Percentiles rank a stretch among this genome's conserved stretches.
These are phyloP conservation scores for Vigna trinervia DNA, from an alignment of 306 rosid species.

Conservation along the genomic window DNA sequence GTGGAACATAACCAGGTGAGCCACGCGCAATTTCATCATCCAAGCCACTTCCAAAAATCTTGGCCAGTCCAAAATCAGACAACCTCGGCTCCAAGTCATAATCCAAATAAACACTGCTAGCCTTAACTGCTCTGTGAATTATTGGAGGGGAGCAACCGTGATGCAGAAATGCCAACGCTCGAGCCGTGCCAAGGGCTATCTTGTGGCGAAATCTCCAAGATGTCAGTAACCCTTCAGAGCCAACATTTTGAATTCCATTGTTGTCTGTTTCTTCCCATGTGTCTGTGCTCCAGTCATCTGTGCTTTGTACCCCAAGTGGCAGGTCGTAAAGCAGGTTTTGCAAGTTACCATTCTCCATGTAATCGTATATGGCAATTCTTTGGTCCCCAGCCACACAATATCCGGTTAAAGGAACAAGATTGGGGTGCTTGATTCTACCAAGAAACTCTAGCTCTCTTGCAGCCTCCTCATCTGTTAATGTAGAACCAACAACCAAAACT, in stretches of 20 bases:
- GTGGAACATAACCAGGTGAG: conserved; percentile 86
- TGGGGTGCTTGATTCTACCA: conserved; percentile 96
- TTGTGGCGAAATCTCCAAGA: conserved; percentile 93
- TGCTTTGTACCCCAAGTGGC: conserved; percentile 89
- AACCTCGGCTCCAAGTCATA: conserved; percentile 89
- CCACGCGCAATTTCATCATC: conserved; percentile 81
- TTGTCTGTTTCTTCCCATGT: conserved; percentile 83
- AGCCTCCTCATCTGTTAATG: conserved; percentile 89
- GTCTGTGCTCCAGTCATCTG: conserved; percentile 96
- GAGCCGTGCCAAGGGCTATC: conserved; percentile 89
- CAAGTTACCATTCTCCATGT: conserved; percentile 98
- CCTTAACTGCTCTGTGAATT: conserved; percentile 88
- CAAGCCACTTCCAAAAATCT: conserved; percentile 80
- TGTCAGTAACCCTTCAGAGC: conserved; percentile 82
- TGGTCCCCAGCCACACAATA: conserved; percentile 99
- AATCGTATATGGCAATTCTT: conserved; percentile 93
- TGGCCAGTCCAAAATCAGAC: conserved; percentile 95
- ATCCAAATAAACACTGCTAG: conserved; percentile 93
- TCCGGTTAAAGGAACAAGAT: conserved; percentile 95
- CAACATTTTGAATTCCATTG: conserved; percentile 73
- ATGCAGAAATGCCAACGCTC: conserved; percentile 94
- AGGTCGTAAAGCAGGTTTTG: conserved; percentile 94
- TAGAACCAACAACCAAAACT: conserved; percentile 90
- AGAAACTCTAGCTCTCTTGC: conserved; percentile 93
- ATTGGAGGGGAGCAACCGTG: conserved; percentile 99